A percentile compares a stretch with the other conserved stretches of the same genome.
phyloP scores from a whole-genome alignment of 2,329 filamentous ascomycete species.

The Pseudogymnoascus verrucosus region DNA sequence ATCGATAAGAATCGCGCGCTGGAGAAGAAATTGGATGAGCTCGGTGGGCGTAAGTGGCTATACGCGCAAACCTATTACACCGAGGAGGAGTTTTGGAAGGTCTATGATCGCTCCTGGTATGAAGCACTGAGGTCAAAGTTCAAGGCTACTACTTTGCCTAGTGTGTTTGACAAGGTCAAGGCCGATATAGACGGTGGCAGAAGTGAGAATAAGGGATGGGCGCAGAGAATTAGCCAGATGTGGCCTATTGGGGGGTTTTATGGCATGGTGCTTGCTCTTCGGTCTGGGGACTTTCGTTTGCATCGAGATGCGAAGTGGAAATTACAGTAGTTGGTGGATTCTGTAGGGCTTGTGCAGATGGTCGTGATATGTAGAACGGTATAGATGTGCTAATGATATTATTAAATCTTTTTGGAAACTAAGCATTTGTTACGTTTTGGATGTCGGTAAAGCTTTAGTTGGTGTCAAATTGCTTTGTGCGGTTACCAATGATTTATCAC shows the following conservation, averaged over 20 bases:
- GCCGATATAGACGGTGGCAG: conserved; percentile 35
- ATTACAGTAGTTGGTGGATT: neutral
- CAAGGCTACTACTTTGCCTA: conserved; percentile 53
- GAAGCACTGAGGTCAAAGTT: conserved; percentile 55
- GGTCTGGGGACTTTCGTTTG: neutral
- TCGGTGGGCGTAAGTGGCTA: conserved; percentile 60
- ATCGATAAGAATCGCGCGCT: conserved; percentile 50
- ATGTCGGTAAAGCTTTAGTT: neutral
- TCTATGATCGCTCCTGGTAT: conserved; percentile 54
- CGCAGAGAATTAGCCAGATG: neutral
- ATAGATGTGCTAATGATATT: neutral
- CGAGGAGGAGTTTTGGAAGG: conserved; percentile 54
- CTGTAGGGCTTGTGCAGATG: neutral
- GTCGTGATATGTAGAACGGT: neutral
- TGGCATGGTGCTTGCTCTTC: neutral
- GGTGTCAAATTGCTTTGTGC: neutral
- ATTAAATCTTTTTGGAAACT: neutral
- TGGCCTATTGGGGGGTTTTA: neutral
- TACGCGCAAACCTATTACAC: conserved; percentile 64
- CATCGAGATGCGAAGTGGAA: neutral
- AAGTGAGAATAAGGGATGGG: neutral
- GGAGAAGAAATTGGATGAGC: conserved; percentile 49
- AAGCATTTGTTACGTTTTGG: neutral
- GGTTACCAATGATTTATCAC: neutral
- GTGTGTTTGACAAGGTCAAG: conserved; percentile 62